Evolutionary conservation across 31 red algal species (phyloP), one percentile per base, ranked within the genome.

Genomic region (Endocladia muricata): DNA sequence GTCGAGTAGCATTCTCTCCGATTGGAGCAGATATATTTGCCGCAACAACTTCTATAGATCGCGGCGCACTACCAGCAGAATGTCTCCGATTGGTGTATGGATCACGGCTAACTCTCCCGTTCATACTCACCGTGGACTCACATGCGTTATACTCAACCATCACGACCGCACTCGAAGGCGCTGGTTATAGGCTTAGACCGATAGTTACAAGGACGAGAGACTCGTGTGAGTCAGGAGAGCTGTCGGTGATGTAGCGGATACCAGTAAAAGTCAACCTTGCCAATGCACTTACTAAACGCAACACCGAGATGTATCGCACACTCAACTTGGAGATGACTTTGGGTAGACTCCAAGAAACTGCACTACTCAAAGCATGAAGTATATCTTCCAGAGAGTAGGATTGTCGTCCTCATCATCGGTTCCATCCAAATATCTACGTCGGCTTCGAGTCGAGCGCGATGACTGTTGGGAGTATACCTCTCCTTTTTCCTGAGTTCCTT

Each of bases 21-120:
- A 56, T 75, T 33, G 71, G 71, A 15, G 71, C 71, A 56, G 71
- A 57, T 35, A 75, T 75, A 19, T 21, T 75, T 28, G 28, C 44
- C 0, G 38, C 47, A 0, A 52, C 71, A 0, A 57, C 71, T 28
- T 0, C 71, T 35, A 23, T 26, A 41, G 71, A 59, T 57, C 43
- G 71, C 29, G 51, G 47, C 13, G 26, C 71, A 15, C 48, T 75
- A 13, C 22, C 59, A 9, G 48, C 42, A 28, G 49, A 75, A 8
- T 2, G 51, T 32, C 25, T 75, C 28, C 42, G 13, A 55, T 0
- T 56, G 15, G 3, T 33, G 3, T 52, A 75, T 33, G 0, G 41
- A 0, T 72, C 68, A n/a, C 3, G 19, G 0, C 43, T 23, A 22
- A 30, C 38, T 49, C 68, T 72, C 7, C 68, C 68, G 3, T 52